Evolutionary conservation across 371 early-diverging fungal genomes (phyloP), one percentile per base, ranked within the genome.

Genomic region (Apophysomyces ossiformis): DNA sequence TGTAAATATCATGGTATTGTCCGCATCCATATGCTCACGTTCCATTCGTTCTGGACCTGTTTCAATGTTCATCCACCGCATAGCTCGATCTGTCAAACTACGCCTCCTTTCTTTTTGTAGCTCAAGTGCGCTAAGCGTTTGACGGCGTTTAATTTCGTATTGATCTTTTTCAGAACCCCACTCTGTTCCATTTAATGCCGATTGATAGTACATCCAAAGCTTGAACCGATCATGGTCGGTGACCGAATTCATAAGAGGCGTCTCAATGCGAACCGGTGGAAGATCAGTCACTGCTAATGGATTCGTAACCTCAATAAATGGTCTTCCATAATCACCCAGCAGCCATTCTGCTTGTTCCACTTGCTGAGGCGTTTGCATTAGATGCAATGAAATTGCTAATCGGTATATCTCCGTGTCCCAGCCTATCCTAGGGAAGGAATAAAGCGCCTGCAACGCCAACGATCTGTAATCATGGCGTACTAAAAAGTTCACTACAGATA

Each of bases 121-220:
- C 16, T 63, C 47, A 4, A 66, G 36, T 9, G 37, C 4, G 8
- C 45, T 60, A 37, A 66, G 32, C 5, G 57, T 38, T 4, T 72
- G 66, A 15, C 61, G 37, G 11, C 69, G 54, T 35, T 60, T 41
- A 4, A 57, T 18, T 60, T 79, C 79, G 58, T 73, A 80, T 0
- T 26, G 11, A 18, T 65, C 64, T 38, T 73, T 70, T 16, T 60
- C 64, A 3, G 47, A 43, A 9, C 61, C 66, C 81, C 81, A 81
- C 11, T 69, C 71, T 4, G 65, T 63, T 13, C 73, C 69, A 4
- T 65, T 66, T 11, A 72, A 50, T 4, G 75, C 65, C 7, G 70
- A 66, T 37, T 81, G 76, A 32, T 76, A 81, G 54, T 74, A 69
- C 65, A 76, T 74, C 74, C 76, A 78, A 1, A 81, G 65, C 3